phyloP scores from a whole-genome alignment of 371 early-diverging fungal genomes.

The Haplosporangium sp. region DNA sequence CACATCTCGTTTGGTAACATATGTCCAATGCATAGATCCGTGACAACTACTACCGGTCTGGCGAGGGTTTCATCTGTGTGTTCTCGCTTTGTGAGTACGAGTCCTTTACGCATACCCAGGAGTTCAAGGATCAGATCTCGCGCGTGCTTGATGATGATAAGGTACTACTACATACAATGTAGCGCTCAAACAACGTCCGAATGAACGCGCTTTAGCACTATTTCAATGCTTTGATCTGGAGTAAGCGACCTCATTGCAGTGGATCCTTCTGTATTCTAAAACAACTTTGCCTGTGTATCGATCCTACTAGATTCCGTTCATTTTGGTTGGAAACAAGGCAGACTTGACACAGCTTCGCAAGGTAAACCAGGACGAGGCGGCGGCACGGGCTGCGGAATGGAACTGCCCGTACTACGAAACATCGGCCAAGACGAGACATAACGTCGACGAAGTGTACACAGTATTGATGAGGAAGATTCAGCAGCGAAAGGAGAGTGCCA shows the following conservation, averaged over 20 bases:
- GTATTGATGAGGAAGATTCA: conserved; percentile 82
- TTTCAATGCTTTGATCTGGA: too few relatives aligned
- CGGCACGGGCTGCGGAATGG: conserved; percentile 81
- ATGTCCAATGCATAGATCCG: conserved; percentile 70
- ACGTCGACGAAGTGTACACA: conserved; percentile 86
- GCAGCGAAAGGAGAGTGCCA: conserved; percentile 72
- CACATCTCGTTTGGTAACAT: not conserved
- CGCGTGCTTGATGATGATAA: conserved; percentile 88
- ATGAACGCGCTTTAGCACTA: too few relatives aligned
- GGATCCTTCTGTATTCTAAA: conserved; percentile 5
- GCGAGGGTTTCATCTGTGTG: conserved; percentile 92
- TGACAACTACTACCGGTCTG: conserved; percentile 92
- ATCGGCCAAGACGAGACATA: conserved; percentile 87
- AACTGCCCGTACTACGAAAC: conserved; percentile 87
- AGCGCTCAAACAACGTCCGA: too few relatives aligned
- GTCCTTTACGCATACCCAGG: conserved; percentile 84
- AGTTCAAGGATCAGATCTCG: conserved; percentile 90
- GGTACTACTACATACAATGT: conserved; percentile 45
- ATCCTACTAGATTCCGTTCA: conserved; percentile 73
- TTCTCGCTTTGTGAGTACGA: conserved; percentile 88
- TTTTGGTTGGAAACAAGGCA: conserved; percentile 90
- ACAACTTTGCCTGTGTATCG: conserved; percentile 1
- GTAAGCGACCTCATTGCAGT: not conserved
- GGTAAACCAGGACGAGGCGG: conserved; percentile 77
- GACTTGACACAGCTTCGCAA: conserved; percentile 82